Percentiles rank a stretch among this genome's conserved stretches.
These are phyloP conservation scores for Quercus phellos DNA, from an alignment of 331 rosid genomes.

Conservation along the genomic window DNA sequence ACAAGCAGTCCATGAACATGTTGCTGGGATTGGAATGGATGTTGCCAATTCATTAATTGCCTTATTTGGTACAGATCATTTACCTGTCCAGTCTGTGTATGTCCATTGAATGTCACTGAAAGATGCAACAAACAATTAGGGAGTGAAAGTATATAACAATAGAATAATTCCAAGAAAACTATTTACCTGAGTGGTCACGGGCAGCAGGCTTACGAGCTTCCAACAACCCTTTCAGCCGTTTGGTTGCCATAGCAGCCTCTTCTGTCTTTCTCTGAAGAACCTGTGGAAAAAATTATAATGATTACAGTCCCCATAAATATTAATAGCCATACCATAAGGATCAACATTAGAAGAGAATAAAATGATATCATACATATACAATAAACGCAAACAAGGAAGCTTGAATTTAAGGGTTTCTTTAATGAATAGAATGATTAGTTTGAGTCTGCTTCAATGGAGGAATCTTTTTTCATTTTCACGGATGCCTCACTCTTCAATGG, in stretches of 20 bases:
- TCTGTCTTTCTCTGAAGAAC: conserved; percentile 85
- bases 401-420: neutral
- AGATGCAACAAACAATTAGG: conserved; percentile 15
- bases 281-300: conserved; percentile 32
- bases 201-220: conserved; percentile 61
- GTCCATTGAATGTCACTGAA: conserved; percentile 29
- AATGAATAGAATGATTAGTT: neutral
- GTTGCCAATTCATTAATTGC: neutral
- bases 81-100: conserved; percentile 31
- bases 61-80: conserved; percentile 2
- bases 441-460: neutral
- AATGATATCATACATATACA: neutral
- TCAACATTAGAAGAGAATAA: neutral
- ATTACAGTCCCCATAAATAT: conserved; percentile 1
- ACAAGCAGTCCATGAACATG: neutral
- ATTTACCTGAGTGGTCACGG: conserved; percentile 60
- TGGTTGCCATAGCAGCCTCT: conserved; percentile 73
- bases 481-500: neutral
- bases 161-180: neutral
- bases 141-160: neutral
- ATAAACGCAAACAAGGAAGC: neutral
- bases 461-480: neutral
- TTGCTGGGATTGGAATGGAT: neutral
- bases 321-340: neutral
- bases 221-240: conserved; percentile 62